Evolutionary conservation across 352 stramenopile species (phyloP).

Genomic region (Hyaloperonospora arabidopsidis): DNA sequence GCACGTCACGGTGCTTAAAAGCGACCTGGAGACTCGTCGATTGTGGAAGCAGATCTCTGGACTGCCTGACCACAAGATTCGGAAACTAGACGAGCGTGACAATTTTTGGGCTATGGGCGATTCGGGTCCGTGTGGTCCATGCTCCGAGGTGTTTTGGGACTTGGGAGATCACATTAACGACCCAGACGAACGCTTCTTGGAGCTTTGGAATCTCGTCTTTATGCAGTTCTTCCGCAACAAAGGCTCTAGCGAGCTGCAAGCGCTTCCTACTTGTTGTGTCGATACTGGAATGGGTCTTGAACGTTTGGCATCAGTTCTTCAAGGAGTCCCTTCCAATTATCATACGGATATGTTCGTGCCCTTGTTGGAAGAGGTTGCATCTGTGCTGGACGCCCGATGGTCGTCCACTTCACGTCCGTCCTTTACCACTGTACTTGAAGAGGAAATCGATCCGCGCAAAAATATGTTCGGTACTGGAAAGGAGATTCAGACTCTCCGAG

Average conservation of each 20-base stretch:
- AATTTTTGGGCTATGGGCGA: constrained; percentile 98
- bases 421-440: constrained; percentile 34
- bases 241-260: constrained; percentile 57
- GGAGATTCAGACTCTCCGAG: constrained; percentile 69
- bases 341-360: constrained; percentile 95
- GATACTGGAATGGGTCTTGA: constrained; percentile 98
- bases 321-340: constrained; percentile 93
- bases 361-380: constrained; percentile 42
- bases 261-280: constrained; percentile 88
- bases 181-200: constrained; percentile 75
- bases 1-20: constrained; percentile 62
- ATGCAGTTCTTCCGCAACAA: constrained; percentile 94
- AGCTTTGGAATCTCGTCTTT: constrained; percentile 98
- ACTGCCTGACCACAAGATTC: constrained; percentile 43
- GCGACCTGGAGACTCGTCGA: constrained; percentile 48
- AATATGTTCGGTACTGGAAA: constrained; percentile 38
- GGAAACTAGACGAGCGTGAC: constrained; percentile 78
- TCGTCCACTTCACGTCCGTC: constrained; percentile 10
- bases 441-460: constrained; percentile 39
- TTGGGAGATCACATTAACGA: constrained; percentile 72
- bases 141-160: constrained; percentile 94
- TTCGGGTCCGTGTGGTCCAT: constrained; percentile 90
- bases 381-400: constrained; percentile 36
- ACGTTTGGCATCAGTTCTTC: constrained; percentile 91
- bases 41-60: constrained; percentile 54